A percentile compares a stretch with the other conserved stretches of the same genome.
phyloP scores from a whole-genome alignment of 352 stramenopile species.

The Globisporangium radiosum region DNA sequence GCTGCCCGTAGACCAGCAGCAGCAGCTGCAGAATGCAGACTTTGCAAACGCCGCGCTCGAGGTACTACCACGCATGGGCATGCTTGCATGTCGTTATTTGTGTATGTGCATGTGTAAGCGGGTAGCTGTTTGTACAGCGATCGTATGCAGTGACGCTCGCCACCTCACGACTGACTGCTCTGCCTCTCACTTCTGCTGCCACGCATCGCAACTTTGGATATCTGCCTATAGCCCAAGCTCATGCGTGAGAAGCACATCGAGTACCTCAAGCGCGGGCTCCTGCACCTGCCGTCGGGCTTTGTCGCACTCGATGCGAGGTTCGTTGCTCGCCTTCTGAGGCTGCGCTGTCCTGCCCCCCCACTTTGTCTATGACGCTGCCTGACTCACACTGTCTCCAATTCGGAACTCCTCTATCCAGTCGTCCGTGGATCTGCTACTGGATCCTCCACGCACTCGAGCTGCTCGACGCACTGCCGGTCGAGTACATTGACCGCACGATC shows the following conservation, averaged over 20 bases:
- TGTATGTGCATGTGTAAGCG: no score
- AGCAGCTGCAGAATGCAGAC: constrained; percentile 78
- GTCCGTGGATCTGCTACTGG: constrained; percentile 98
- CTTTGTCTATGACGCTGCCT: no score
- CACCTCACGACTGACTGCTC: no score
- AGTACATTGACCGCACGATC: constrained; percentile 31
- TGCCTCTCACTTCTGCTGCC: no score
- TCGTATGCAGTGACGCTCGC: neutral
- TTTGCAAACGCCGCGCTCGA: constrained; percentile 69
- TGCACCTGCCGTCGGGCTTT: constrained; percentile 71
- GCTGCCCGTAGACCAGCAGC: constrained; percentile 66
- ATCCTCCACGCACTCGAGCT: constrained; percentile 94
- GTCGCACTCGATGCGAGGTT: constrained; percentile 88
- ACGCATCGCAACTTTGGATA: no score
- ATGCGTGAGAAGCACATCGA: constrained; percentile 81
- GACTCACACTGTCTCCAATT: no score
- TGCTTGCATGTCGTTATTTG: no score
- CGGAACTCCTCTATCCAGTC: constrained; percentile 32
- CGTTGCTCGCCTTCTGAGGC: no score
- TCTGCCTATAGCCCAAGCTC: constrained; percentile 33
- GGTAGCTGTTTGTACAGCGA: neutral
- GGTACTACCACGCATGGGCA: constrained; percentile 3
- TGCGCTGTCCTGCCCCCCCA: no score
- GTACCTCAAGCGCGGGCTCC: constrained; percentile 73
- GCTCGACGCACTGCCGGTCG: constrained; percentile 68